phyloP scores from a whole-genome alignment of 768 basidiomycete species.

The Mycena venus region DNA sequence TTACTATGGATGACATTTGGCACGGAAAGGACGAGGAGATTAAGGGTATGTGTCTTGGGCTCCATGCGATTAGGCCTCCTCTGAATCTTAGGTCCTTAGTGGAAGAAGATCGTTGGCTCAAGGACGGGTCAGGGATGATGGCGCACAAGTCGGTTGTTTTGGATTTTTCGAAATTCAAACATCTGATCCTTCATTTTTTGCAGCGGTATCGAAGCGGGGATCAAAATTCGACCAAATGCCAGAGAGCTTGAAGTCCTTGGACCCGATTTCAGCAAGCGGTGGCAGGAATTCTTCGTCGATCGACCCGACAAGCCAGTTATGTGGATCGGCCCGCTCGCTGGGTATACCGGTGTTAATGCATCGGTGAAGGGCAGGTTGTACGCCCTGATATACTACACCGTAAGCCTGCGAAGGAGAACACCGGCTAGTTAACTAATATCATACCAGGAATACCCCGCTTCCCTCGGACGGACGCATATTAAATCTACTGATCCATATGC shows the following conservation, averaged over 20 bases:
- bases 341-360: conserved; percentile 44
- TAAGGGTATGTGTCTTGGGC: conserved; percentile 52
- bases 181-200: not conserved
- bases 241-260: conserved; percentile 66
- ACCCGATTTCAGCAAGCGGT: conserved; percentile 60
- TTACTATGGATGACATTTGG: conserved; percentile 64
- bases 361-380: conserved; percentile 39
- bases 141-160: conserved; percentile 63
- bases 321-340: conserved; percentile 52
- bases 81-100: conserved; percentile 22
- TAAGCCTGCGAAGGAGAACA: conserved; percentile 31
- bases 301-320: conserved; percentile 66
- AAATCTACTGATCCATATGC: conserved; percentile 46
- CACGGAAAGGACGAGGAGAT: conserved; percentile 53
- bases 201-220: conserved; percentile 67
- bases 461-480: conserved; percentile 56
- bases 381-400: conserved; percentile 46
- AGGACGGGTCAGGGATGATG: conserved; percentile 60
- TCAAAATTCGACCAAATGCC: conserved; percentile 66
- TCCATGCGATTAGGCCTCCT: not conserved
- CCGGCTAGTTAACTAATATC: not conserved
- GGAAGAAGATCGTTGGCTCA: conserved; percentile 43
- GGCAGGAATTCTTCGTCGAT: conserved; percentile 64
- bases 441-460: conserved; percentile 50
- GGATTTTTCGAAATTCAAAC: not conserved